Conservation (phyloP, 495 filamentous ascomycete species). For the Penicillium flavigenum region DNA sequence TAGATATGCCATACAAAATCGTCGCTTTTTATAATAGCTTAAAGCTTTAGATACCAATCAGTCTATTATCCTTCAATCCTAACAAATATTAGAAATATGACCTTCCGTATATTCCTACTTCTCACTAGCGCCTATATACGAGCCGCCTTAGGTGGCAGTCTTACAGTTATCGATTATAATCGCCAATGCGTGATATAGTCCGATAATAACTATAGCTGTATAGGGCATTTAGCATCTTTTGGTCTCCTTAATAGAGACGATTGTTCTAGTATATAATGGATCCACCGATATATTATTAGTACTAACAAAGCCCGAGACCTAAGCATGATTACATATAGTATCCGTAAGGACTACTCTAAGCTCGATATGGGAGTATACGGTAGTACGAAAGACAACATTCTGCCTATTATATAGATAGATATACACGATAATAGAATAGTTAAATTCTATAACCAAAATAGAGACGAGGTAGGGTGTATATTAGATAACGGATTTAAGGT, state of each 20-base stretch:
- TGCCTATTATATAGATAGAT: conserved; percentile 1
- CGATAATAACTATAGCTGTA: too few relatives aligned
- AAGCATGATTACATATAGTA: background rate
- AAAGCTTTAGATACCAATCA: too few relatives aligned
- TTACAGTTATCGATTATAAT: too few relatives aligned
- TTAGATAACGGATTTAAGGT: conserved; percentile 13
- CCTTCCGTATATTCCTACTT: too few relatives aligned
- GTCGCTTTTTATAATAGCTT: too few relatives aligned
- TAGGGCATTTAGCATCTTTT: too few relatives aligned
- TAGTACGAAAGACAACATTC: background rate
- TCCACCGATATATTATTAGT: background rate
- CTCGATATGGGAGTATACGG: background rate
- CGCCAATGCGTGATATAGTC: too few relatives aligned
- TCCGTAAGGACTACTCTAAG: background rate
- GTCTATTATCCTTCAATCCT: too few relatives aligned
- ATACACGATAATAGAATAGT: conserved; percentile 6
- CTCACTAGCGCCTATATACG: too few relatives aligned
- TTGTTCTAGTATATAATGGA: background rate
- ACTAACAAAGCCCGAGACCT: background rate
- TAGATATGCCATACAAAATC: too few relatives aligned
- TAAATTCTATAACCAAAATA: conserved; percentile 14
- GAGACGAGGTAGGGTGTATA: conserved; percentile 5
- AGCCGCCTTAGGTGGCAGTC: too few relatives aligned
- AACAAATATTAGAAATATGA: too few relatives aligned
- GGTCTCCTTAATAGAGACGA: background rate